These are phyloP conservation scores for Aureobasidium zeae DNA, from an alignment of 2,329 filamentous ascomycete species.

Conservation along the genomic window DNA sequence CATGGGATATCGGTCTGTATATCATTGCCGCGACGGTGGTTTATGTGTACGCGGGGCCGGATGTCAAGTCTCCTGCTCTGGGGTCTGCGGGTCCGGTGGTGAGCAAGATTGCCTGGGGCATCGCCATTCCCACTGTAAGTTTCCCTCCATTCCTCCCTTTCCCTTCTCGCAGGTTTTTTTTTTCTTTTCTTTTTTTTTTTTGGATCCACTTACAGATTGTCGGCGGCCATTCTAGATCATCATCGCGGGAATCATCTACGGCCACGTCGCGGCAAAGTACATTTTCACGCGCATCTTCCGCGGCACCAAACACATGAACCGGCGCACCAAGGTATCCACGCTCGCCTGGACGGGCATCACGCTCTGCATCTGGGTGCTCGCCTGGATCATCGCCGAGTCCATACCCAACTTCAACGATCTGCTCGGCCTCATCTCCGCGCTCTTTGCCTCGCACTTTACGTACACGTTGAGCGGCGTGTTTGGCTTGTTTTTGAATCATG, in stretches of 20 bases:
- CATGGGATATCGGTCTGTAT: conserved; percentile 52
- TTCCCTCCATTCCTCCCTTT: too few species aligned
- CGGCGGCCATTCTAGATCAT: too few species aligned
- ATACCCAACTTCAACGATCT: conserved; percentile 16
- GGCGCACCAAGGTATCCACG: conserved; percentile 33
- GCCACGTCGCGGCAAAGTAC: conserved; percentile 57
- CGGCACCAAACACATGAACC: conserved; percentile 42
- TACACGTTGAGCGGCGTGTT: conserved; percentile 20
- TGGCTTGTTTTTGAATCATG: conserved; percentile 37
- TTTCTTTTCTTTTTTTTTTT: too few species aligned
- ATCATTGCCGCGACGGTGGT: conserved; percentile 56
- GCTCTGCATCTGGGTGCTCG: conserved; percentile 48
- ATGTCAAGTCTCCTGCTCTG: conserved; percentile 55
- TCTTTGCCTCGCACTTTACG: conserved; percentile 58
- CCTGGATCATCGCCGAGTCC: conserved; percentile 55
- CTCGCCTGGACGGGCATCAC: conserved; percentile 52
- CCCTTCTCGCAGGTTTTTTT: too few species aligned
- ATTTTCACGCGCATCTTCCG: conserved; percentile 56
- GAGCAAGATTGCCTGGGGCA: conserved; percentile 56
- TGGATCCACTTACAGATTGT: too few species aligned
- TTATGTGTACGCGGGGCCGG: conserved; percentile 53
- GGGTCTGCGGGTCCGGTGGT: conserved; percentile 48
- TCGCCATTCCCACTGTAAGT: conserved; percentile 52
- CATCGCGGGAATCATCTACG: conserved; percentile 62
- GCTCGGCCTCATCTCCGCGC: conserved; percentile 36